A percentile compares a stretch with the other conserved stretches of the same genome.
phyloP scores from a whole-genome alignment of 2,329 filamentous ascomycete species.

The Botrytis byssoidea region DNA sequence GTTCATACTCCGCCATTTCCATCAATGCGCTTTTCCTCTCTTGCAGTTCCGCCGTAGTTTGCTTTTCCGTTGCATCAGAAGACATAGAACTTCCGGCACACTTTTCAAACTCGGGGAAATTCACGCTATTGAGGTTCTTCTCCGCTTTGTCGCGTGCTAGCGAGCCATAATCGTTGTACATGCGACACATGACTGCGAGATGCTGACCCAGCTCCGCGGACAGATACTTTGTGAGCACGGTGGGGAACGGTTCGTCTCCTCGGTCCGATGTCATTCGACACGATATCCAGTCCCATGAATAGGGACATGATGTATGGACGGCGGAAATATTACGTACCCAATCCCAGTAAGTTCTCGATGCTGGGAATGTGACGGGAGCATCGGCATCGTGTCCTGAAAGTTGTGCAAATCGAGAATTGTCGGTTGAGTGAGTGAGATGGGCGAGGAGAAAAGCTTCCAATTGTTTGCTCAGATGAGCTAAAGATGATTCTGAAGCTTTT shows the following conservation, averaged over 20 bases:
- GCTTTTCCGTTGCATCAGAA: neutral
- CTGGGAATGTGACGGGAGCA: neutral
- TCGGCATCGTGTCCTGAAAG: neutral
- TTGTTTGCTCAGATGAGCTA: neutral
- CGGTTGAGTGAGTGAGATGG: neutral
- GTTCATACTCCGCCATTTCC: neutral
- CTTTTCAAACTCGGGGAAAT: constrained; percentile 30
- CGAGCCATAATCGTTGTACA: constrained; percentile 42
- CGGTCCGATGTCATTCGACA: neutral
- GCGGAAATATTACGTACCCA: constrained; percentile 13
- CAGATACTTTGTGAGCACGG: constrained; percentile 12
- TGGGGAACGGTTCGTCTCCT: neutral
- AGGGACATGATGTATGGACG: constrained; percentile 12
- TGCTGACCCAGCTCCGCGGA: constrained; percentile 24
- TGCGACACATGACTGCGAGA: constrained; percentile 37
- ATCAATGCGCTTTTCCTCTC: neutral
- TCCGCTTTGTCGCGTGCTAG: constrained; percentile 37
- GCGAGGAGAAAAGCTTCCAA: neutral
- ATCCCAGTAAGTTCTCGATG: neutral
- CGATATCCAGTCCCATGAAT: constrained; percentile 15
- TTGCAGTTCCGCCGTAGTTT: neutral
- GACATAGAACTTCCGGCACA: neutral
- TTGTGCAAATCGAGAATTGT: neutral
- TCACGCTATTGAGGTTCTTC: constrained; percentile 38
- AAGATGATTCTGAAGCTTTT: neutral